phyloP scores from a whole-genome alignment of 1,284 basidiomycete species.

The Laetiporus sulphureus region DNA sequence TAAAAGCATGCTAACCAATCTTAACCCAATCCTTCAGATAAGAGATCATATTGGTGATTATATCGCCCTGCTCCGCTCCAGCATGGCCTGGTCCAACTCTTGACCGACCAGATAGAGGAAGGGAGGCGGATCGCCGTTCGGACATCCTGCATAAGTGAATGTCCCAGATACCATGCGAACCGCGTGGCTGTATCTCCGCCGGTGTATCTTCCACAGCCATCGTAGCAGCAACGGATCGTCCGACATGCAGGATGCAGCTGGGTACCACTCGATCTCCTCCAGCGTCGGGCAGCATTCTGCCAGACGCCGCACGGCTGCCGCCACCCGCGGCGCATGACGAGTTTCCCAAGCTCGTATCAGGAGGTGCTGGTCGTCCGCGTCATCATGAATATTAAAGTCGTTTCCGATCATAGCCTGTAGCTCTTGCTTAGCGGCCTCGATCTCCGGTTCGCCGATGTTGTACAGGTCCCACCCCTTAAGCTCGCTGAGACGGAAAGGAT shows the following conservation, averaged over 20 bases:
- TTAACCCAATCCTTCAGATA: no score
- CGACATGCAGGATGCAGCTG: not conserved
- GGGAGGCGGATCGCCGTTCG: not conserved
- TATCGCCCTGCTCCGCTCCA: no score
- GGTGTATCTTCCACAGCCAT: conserved; percentile 7
- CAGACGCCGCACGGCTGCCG: conserved; percentile 3
- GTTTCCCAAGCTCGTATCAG: conserved; percentile 10
- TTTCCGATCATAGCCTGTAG: not conserved
- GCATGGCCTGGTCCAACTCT: no score
- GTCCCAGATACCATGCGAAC: not conserved
- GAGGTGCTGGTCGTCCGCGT: no score
- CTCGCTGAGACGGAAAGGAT: no score
- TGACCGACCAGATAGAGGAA: not conserved
- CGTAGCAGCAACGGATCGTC: conserved; percentile 1
- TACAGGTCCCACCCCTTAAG: no score
- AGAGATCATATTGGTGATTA: no score
- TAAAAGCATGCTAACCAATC: no score
- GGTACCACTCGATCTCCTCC: conserved; percentile 16
- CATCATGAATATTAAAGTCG: not conserved
- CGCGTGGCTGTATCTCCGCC: not conserved
- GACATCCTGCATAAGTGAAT: not conserved
- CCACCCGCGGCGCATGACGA: conserved; percentile 3
- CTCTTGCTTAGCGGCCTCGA: no score
- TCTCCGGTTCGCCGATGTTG: no score
- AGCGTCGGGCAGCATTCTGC: conserved; percentile 11